Evolutionary conservation across 2,329 filamentous ascomycete genomes (phyloP).

Genomic region (Cladosporium sp.): DNA sequence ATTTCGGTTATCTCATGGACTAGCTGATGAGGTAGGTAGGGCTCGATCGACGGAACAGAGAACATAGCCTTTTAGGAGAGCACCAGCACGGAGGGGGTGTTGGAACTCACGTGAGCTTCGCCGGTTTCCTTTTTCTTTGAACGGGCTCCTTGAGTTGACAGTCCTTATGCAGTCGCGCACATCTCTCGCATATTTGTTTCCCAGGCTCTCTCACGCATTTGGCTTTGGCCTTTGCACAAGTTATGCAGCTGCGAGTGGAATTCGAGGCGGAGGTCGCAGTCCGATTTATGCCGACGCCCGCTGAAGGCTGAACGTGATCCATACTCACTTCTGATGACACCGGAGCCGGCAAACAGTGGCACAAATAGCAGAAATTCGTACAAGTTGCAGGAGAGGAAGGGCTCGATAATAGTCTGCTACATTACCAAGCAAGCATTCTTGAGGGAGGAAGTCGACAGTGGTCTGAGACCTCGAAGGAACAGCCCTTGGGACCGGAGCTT

Average conservation of each 20-base stretch:
- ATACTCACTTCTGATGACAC: background rate
- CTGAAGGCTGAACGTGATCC: background rate
- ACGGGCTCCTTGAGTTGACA: constrained; percentile 33
- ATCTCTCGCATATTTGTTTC: constrained; percentile 32
- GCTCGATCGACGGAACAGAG: background rate
- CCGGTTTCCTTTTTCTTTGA: constrained; percentile 28
- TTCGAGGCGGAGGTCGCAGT: background rate
- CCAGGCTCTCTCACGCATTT: constrained; percentile 33
- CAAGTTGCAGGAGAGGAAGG: background rate
- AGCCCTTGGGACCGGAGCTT: no score
- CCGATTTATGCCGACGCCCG: background rate
- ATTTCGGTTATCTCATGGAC: no score
- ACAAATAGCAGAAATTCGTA: background rate
- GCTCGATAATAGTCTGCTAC: background rate
- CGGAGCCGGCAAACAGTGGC: background rate
- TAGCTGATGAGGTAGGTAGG: background rate
- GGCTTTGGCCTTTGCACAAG: constrained; percentile 38
- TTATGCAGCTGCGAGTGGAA: constrained; percentile 25
- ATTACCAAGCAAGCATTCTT: constrained; percentile 7
- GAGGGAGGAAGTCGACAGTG: background rate
- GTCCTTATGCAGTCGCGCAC: constrained; percentile 35
- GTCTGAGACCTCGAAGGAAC: background rate
- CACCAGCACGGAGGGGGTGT: background rate
- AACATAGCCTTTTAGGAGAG: background rate
- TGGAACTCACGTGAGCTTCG: constrained; percentile 34